A percentile compares a stretch with the other conserved stretches of the same genome.
These are phyloP conservation scores for Melastoma candidum DNA, from an alignment of 441 rosid species.

Conservation along the genomic window DNA sequence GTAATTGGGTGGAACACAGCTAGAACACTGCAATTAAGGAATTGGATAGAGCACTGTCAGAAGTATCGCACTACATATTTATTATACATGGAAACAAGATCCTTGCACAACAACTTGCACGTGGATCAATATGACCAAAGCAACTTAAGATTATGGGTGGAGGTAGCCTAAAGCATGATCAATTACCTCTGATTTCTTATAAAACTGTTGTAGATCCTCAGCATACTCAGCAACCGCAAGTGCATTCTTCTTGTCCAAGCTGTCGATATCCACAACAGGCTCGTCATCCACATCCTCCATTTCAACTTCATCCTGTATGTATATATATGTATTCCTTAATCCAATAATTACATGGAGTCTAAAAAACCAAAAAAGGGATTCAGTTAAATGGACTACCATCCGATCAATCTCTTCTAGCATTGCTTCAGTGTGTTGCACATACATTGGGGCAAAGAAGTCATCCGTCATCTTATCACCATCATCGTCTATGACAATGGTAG, in stretches of 20 bases:
- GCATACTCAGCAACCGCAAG: slow-evolving; percentile 76
- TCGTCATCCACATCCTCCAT: slow-evolving; percentile 78
- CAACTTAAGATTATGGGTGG: too few relatives aligned
- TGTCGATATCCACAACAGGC: slow-evolving; percentile 52
- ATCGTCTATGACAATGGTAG: slow-evolving; percentile 28
- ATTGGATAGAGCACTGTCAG: too few relatives aligned
- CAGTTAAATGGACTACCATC: slow-evolving; percentile 37
- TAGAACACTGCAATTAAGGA: slow-evolving; percentile 29
- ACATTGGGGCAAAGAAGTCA: slow-evolving; percentile 52
- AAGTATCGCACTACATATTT: not conserved
- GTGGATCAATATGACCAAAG: too few relatives aligned
- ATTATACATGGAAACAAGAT: too few relatives aligned
- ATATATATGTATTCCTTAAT: not conserved
- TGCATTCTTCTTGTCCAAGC: slow-evolving; percentile 47
- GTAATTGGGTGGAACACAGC: slow-evolving; percentile 55
- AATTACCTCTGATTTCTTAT: slow-evolving; percentile 42
- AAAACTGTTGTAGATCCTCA: slow-evolving; percentile 46
- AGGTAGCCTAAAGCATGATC: too few relatives aligned
- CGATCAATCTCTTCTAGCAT: slow-evolving; percentile 77
- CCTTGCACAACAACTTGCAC: too few relatives aligned
- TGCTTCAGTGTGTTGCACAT: slow-evolving; percentile 79
- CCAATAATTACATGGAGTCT: too few relatives aligned
- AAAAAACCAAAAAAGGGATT: too few relatives aligned
- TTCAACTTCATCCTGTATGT: slow-evolving; percentile 58
- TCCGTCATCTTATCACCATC: slow-evolving; percentile 24